Base-by-base conservation (phyloP, 2,329 filamentous ascomycete genomes). In the Fusarium bulbicola region DNA sequence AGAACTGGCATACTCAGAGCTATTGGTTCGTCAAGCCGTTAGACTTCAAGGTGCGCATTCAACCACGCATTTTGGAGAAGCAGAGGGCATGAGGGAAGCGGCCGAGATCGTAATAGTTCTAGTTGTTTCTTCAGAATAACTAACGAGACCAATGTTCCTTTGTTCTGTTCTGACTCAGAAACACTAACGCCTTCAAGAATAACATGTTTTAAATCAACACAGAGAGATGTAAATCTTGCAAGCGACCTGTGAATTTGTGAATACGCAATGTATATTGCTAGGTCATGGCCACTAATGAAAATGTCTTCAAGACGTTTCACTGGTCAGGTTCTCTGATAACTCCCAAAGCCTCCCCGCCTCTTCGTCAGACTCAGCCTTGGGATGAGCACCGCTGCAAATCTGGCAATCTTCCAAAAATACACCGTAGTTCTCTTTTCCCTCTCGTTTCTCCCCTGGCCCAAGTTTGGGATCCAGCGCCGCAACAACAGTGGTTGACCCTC, bases 1-100 rank as follows among this genome's bases (percentile, higher is more conserved):
- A 60, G 4, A 47, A 60, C 1, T 74, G 71, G 72, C 57, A 69
- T 36, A 74, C 71, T 0, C 58, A 61, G 12, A 66, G 53, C 21
- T 74, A 74, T 13, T 74, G 72, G 72, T 74, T 74, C 13, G 71
- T 74, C 5, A 74, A 74, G 15, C 72, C 72, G 1, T 2, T 74
- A 1, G 72, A 74, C n/a, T 74, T 74, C 0, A 50, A 58, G 5
- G 57, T 68, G 1, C 39, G 20, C 0, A 26, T 68, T 3, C 13
- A 43, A 0, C 28, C n/a, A 2, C 65, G 63, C 1, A 12, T 53
- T 20, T 12, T 5, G 5, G 34, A 50, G 4, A 28, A 34, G 9
- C 20, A 24, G 5, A 43, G 3, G 10, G 11, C 3, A 6, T 53
- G 6, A 53, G 2, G 10, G 6, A 16, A 28, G 32, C n/a, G 15